These are phyloP conservation scores for Starmerella apis DNA, from an alignment of 805 yeast genomes.

Conservation along the genomic window DNA sequence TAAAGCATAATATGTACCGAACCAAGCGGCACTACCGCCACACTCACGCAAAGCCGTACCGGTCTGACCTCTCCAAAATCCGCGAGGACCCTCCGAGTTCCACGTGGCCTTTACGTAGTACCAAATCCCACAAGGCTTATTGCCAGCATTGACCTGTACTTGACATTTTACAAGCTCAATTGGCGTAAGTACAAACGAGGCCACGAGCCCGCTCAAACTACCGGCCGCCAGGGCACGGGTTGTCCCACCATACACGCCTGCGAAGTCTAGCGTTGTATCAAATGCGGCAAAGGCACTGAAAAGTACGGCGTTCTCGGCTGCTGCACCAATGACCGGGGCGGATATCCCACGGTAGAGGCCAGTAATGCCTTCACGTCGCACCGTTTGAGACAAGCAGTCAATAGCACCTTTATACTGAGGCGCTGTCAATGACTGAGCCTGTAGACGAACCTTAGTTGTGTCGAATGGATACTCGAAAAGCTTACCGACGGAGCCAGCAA, in stretches of 20 bases:
- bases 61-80: slow-evolving; percentile 80
- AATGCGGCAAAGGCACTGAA: slow-evolving; percentile 39
- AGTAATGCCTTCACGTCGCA: slow-evolving; percentile 54
- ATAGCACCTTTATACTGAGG: slow-evolving; percentile 47
- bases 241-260: slow-evolving; percentile 25
- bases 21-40: slow-evolving; percentile 90
- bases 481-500: slow-evolving; percentile 77
- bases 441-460: slow-evolving; percentile 79
- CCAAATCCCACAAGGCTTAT: slow-evolving; percentile 23
- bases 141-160: slow-evolving; percentile 49
- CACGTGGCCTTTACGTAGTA: slow-evolving; percentile 4
- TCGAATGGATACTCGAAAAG: slow-evolving; percentile 86
- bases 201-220: slow-evolving; percentile 68
- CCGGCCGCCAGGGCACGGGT: slow-evolving; percentile 54
- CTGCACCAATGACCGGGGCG: slow-evolving; percentile 81
- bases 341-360: slow-evolving; percentile 74
- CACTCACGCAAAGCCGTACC: slow-evolving; percentile 75
- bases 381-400: slow-evolving; percentile 55
- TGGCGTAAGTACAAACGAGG: slow-evolving; percentile 79
- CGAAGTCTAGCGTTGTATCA: slow-evolving; percentile 16
- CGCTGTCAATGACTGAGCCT: slow-evolving; percentile 46
- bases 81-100: slow-evolving; percentile 45
- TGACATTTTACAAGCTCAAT: slow-evolving; percentile 85
- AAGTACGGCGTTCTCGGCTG: slow-evolving; percentile 74
- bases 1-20: slow-evolving; percentile 69